Base-by-base conservation (phyloP, 1,139 yeast species). In the Casaregolazyma lundiana region DNA sequence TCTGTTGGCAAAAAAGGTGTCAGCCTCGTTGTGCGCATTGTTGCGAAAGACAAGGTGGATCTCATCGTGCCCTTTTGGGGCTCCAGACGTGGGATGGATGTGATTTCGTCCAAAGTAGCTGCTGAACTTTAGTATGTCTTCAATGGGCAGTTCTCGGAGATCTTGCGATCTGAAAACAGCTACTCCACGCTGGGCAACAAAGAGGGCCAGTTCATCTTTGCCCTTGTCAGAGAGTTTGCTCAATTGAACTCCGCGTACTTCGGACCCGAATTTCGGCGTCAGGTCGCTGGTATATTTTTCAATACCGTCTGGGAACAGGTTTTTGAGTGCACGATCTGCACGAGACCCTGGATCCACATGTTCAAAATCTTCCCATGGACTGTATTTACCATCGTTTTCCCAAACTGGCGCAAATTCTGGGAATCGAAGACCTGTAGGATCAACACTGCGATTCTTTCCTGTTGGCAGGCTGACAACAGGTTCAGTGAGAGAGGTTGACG, bases 121-220 rank as follows among this genome's bases (percentile, higher is more conserved):
- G 21, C 44, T 80, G 60, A 67, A 77, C 24, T 76, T 66, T 34
- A 69, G 69, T 15, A 75, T 71, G 53, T 67, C 64, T 29, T 61
- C 53, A 7, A 82, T 78, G 2, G 84, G 81, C 47, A 75, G 65
- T 20, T 70, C 68, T 43, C 76, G 75, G 53, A 83, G 73, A 57
- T 84, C 86, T 62, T 81, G 88, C 49, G 78, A 75, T 58, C 85
- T 73, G 64, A 82, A 81, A 1, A 80, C 76, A 37, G 78, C 79
- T 43, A 81, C 81, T 43, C 87, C 88, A 55, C 84, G 72, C 62
- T 79, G 76, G 21, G 82, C 86, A 42, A 77, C 83, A 35, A 72
- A 69, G 40, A 78, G 67, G 1, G 87, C 86, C 51, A 81, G 70
- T 56, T 81, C 88, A 59, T 81, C 78, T 57, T 77, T 79, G 17